A percentile compares a stretch with the other conserved stretches of the same genome.
phyloP scores from a whole-genome alignment of 352 stramenopile genomes.

The Phytopythium vexans region DNA sequence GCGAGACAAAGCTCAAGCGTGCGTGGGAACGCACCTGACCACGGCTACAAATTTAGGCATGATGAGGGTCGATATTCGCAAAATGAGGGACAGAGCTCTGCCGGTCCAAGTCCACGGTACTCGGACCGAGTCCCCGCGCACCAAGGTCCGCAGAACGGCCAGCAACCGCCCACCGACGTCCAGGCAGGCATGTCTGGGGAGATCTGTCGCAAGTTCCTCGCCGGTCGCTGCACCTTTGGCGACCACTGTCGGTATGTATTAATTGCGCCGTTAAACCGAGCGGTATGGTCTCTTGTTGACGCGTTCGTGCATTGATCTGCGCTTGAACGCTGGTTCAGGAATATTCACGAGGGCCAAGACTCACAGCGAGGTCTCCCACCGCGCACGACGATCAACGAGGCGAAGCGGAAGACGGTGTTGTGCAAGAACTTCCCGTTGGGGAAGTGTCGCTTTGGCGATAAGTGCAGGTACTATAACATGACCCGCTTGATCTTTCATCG shows the following conservation, averaged over 20 bases:
- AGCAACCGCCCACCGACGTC: constrained; percentile 18
- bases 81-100: neutral
- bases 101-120: constrained; percentile 12
- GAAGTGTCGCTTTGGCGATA: constrained; percentile 80
- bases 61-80: neutral
- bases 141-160: neutral
- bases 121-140: constrained; percentile 23
- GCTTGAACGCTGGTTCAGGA: constrained; percentile 24
- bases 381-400: constrained; percentile 36
- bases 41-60: constrained; percentile 5
- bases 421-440: constrained; percentile 72
- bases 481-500: constrained; percentile 3
- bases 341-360: constrained; percentile 46
- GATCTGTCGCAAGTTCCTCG: constrained; percentile 75
- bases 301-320: neutral
- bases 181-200: constrained; percentile 41
- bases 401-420: constrained; percentile 69
- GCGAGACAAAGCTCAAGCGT: neutral
- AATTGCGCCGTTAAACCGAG: constrained; percentile 7
- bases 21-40: neutral
- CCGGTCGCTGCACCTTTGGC: constrained; percentile 67
- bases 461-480: constrained; percentile 63
- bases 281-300: constrained; percentile 7
- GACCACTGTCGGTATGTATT: constrained; percentile 77
- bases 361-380: constrained; percentile 6